Conservation (phyloP, 2,329 filamentous ascomycete genomes). For the Epichloe bromicola region DNA sequence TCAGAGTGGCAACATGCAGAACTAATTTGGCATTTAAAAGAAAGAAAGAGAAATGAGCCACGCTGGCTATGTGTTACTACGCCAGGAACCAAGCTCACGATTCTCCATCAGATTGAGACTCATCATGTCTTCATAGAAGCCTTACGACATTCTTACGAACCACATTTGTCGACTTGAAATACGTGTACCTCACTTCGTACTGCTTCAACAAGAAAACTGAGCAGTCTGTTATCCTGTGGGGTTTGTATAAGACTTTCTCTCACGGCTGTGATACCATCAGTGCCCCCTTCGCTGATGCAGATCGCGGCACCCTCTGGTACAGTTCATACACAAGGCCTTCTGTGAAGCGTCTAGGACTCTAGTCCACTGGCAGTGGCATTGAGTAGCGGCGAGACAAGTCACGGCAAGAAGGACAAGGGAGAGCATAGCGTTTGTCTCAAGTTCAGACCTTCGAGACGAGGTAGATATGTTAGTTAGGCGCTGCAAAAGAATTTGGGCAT, state of each 20-base stretch:
- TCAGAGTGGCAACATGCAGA: background rate
- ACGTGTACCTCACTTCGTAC: background rate
- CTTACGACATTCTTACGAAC: background rate
- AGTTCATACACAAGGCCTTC: background rate
- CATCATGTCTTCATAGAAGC: background rate
- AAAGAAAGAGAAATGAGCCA: background rate
- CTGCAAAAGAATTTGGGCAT: constrained; percentile 6
- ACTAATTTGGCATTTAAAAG: background rate
- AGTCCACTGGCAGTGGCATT: background rate
- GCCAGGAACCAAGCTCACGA: background rate
- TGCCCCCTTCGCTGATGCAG: background rate
- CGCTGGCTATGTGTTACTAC: background rate
- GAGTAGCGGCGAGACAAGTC: background rate
- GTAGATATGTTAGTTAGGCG: constrained; percentile 7
- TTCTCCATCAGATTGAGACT: background rate
- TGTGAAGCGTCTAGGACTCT: background rate
- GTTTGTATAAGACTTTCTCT: background rate
- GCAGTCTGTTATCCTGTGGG: background rate
- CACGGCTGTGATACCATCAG: background rate
- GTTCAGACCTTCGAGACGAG: background rate
- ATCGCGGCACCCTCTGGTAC: background rate
- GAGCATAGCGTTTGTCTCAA: background rate
- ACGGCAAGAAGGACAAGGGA: background rate
- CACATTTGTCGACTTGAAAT: background rate
- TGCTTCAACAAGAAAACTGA: background rate